phyloP scores from a whole-genome alignment of 768 basidiomycete genomes.

The Lactarius vividus region DNA sequence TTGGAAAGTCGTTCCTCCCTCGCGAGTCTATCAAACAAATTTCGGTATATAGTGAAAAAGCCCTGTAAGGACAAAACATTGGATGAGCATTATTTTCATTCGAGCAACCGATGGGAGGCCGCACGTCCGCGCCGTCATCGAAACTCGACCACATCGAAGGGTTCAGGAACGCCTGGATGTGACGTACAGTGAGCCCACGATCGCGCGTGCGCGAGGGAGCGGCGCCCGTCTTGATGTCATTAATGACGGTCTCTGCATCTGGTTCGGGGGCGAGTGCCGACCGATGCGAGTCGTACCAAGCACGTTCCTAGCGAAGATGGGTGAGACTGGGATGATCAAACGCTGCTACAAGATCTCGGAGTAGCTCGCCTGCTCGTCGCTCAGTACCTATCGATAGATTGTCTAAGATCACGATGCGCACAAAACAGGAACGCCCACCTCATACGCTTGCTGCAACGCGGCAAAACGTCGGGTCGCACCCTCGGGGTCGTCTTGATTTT shows the following conservation, averaged over 20 bases:
- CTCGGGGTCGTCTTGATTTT: constrained; percentile 81
- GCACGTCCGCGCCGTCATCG: constrained; percentile 60
- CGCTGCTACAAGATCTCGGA: not conserved
- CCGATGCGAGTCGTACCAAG: constrained; percentile 96
- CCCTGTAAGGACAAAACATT: constrained; percentile 47
- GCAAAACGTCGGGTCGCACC: constrained; percentile 87
- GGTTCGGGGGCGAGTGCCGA: constrained; percentile 76
- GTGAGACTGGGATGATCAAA: not conserved
- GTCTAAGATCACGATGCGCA: not conserved
- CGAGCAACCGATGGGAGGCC: constrained; percentile 24
- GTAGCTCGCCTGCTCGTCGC: constrained; percentile 83
- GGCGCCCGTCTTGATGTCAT: constrained; percentile 75
- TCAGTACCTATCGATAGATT: constrained; percentile 62
- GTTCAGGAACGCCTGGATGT: constrained; percentile 85
- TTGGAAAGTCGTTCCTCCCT: constrained; percentile 68
- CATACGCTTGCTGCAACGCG: constrained; percentile 90
- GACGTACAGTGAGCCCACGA: constrained; percentile 75
- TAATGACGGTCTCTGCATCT: constrained; percentile 80
- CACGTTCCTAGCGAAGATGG: constrained; percentile 67
- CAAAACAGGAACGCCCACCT: constrained; percentile 48
- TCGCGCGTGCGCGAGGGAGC: constrained; percentile 54
- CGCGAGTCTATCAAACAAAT: constrained; percentile 78
- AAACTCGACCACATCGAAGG: constrained; percentile 61
- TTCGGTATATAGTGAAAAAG: constrained; percentile 87
- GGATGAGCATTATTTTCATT: constrained; percentile 1